Percentiles rank a stretch among this genome's conserved stretches.
phyloP scores from a whole-genome alignment of 2,329 filamentous ascomycete species.

The Cephalotrichum gorgonifer region DNA sequence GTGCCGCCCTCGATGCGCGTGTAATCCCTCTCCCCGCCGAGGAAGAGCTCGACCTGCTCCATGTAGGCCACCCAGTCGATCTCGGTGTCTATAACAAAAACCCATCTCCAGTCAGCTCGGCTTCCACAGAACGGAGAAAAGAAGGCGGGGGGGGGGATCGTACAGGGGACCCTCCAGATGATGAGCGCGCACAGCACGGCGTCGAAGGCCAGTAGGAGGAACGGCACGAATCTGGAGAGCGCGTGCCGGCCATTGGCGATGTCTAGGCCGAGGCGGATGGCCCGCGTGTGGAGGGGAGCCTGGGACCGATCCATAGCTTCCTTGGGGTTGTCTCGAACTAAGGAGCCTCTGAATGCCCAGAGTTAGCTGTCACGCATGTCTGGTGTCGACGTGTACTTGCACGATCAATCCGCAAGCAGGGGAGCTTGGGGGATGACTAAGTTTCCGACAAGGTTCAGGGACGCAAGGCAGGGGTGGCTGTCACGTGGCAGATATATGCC shows the following conservation, averaged over 20 bases:
- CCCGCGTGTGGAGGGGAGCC: conserved; percentile 14
- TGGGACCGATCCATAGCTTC: conserved; percentile 18
- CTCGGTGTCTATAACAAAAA: conserved; percentile 64
- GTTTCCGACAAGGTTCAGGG: neutral
- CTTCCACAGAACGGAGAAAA: neutral
- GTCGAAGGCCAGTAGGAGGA: conserved; percentile 59
- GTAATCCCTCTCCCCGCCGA: conserved; percentile 83
- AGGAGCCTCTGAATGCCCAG: too few relatives aligned
- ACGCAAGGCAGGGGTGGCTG: neutral
- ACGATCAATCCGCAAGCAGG: too few relatives aligned
- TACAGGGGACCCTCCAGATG: conserved; percentile 77
- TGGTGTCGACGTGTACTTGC: too few relatives aligned
- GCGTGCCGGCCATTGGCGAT: conserved; percentile 37
- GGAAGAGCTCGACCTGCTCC: conserved; percentile 75
- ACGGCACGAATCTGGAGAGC: conserved; percentile 40
- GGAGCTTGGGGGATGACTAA: neutral
- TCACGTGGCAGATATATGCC: neutral
- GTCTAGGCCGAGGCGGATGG: conserved; percentile 20
- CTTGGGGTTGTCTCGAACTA: neutral
- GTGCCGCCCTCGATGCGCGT: conserved; percentile 76
- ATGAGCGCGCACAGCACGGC: conserved; percentile 61
- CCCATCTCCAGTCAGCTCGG: neutral
- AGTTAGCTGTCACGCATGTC: too few relatives aligned
- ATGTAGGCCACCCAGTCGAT: conserved; percentile 98
- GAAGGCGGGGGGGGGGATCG: conserved; percentile 18